Base-by-base conservation (phyloP, 345 rosid genomes). In the Gossypioides kirkii region DNA sequence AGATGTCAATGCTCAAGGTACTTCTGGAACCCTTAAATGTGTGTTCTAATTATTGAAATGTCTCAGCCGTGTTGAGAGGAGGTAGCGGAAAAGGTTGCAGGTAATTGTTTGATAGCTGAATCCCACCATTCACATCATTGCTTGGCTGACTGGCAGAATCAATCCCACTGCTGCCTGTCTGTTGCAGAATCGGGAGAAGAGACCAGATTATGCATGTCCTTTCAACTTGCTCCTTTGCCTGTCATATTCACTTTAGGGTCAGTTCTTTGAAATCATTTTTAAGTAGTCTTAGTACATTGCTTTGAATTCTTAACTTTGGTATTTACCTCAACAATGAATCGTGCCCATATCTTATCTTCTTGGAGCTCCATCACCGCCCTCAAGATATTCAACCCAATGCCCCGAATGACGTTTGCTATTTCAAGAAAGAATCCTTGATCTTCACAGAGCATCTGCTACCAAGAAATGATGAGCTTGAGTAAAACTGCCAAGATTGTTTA, bases 151-250 rank as follows among this genome's bases (percentile, higher is more conserved):
- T 76, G 14, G 75, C 67, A 18, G 75, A 72, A 72, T 85, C 82
- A 60, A 69, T 67, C 60, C 73, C 80, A 18, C 54, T 61, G 64
- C 68, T 67, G 14, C 66, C 75, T 11, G 82, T 72, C 76, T 85
- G 88, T 55, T 88, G 86, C 59, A 87, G 81, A 79, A 95, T 88
- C 49, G 79, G 88, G 70, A 91, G 84, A 70, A 95, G 97, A 71
- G 93, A 91, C 87, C 90, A 95, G 58, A 95, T 82, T 67, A 95
- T 83, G 20, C 89, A 90, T 73, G 82, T 69, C 83, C 99, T 91
- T 0, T 98, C 90, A 28, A 88, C 79, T 9, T 83, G 80, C 71
- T 81, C 72, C 10, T 83, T 82, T 46, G 90, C 91, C 96, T 90
- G 88, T 22, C 71, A 82, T n/a, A 69, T 42, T 75, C 26, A 78